Base-by-base conservation (phyloP, 1,284 basidiomycete genomes). In the Malassezia dermatis region DNA sequence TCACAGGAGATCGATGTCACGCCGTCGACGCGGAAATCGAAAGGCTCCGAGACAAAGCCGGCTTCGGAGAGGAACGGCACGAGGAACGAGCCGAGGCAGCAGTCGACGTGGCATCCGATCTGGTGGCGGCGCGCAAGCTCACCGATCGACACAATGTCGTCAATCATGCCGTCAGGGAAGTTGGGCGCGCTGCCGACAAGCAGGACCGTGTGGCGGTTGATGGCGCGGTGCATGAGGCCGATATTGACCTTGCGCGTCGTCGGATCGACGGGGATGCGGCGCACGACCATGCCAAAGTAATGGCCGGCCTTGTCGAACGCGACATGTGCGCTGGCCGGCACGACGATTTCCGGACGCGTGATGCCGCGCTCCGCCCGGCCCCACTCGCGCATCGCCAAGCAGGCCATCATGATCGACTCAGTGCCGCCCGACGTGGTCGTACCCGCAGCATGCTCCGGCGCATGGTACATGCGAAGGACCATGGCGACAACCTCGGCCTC, bases 401-500 rank as follows among this genome's bases (percentile, higher is more conserved):
- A 82, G 3, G 89, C 83, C 89, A 91, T 89, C 49, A 93, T 78
- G 66, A 98, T 96, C 13, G 86, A 89, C 75, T 98, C 93, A 0
- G 93, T 98, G 2, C 94, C 93, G 19, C 93, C 93, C 0, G 86
- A 87, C 0, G 93, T 96, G 66, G 90, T 95, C 1, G 85, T 85
- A 12, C 93, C 93, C 2, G 58, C 67, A 2, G 88, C 89, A 8
- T 86, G 87, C 1, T 56, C 12, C 1, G 87, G 85, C 61, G 86
- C 84, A 71, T 89, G 85, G 78, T 86, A 94, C 63, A 79, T 80
- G 78, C 60, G 45, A 11, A 96, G 79, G 61, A 86, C 87, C 86
- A 95, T 95, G n/a, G 86, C 79, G 40, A 98, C 89, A 42, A 96
- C 82, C 73, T 96, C 91, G 8, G 90, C 86, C 73, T 98, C 93